Base-by-base conservation (phyloP, 139 green algal species). In the Desmodesmus armatus region DNA sequence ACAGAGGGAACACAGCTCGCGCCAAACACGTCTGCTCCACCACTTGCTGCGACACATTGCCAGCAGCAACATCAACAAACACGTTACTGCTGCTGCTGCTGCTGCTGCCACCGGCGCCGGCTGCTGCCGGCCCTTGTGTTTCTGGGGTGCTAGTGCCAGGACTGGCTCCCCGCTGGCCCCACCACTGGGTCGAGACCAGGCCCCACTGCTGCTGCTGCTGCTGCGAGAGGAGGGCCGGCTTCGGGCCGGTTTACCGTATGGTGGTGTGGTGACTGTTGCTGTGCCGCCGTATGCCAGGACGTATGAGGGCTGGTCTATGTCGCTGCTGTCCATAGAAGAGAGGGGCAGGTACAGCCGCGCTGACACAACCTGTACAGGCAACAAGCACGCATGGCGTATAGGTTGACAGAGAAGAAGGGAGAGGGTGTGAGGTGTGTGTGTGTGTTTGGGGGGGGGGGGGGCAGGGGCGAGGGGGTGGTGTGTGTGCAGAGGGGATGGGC, bases 241-340 rank as follows among this genome's bases (percentile, higher is more conserved):
- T 23, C 49, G n/a, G 65, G 9, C 65, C 27, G 62, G 29, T 43
- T 33, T 19, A 4, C 39, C 3, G 76, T 82, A 6, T 40, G 53
- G 37, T 40, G 76, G 76, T 39, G 72, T 25, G 0, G 76, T 82
- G 53, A 84, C 41, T 25, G 25, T 75, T 66, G 62, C 37, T 17
- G 4, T 62, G 43, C 78, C 78, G 27, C 63, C n/a, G 41, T 65
- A 84, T 27, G 13, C 65, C 1, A 84, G n/a, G 3, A 74, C 51
- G 62, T 84, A 84, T 17, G 62, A 60, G 19, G 78, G 78, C 43
- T 84, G 78, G 43, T 84, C 78, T 1, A 72, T 63, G 47, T 84
- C 78, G 17, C 19, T 62, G 13, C 60, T 76, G 78, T 84, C 78
- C 60, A 84, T 63, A 4, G 60, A 76, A 7, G 78, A 84, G 29